phyloP scores from a whole-genome alignment of 2,329 filamentous ascomycete species.

The Hypoxylon sp. region DNA sequence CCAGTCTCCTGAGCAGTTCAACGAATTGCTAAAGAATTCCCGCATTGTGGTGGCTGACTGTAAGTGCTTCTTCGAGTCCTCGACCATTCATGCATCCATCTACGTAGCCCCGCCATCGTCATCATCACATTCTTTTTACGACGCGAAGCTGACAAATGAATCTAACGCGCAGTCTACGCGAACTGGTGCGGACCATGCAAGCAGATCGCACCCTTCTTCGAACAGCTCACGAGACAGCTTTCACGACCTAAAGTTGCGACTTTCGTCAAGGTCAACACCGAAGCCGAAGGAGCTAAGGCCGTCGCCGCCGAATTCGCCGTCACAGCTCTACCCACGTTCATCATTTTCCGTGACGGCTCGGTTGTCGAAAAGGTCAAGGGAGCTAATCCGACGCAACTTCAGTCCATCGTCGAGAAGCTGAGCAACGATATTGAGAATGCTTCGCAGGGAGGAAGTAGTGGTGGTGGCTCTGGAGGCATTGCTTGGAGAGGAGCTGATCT shows the following conservation, averaged over 20 bases:
- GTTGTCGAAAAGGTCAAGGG: conserved; percentile 79
- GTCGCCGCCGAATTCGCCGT: conserved; percentile 82
- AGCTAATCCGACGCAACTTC: conserved; percentile 79
- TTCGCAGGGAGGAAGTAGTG: conserved; percentile 64
- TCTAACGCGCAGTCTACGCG: conserved; percentile 78
- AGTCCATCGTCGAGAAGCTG: conserved; percentile 79
- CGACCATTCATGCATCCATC: conserved; percentile 12
- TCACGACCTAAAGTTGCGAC: conserved; percentile 80
- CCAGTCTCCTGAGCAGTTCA: conserved; percentile 74
- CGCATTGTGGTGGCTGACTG: conserved; percentile 90
- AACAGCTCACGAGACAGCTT: conserved; percentile 79
- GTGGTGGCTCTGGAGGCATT: conserved; percentile 60
- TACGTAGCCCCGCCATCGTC: conserved; percentile 51
- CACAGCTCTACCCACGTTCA: conserved; percentile 88
- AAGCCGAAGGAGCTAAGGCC: conserved; percentile 74
- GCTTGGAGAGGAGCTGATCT: conserved; percentile 81
- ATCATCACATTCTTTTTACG: conserved; percentile 34
- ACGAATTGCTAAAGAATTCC: conserved; percentile 76
- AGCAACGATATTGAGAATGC: conserved; percentile 73
- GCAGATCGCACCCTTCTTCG: conserved; percentile 85
- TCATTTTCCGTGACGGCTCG: conserved; percentile 83
- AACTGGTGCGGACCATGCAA: conserved; percentile 90
- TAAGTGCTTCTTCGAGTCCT: conserved; percentile 64
- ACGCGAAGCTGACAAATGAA: conserved; percentile 51
- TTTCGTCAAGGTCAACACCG: conserved; percentile 90